These are phyloP conservation scores for Carex kokanica DNA, from an alignment of 176 grass and related monocot species.

Conservation along the genomic window DNA sequence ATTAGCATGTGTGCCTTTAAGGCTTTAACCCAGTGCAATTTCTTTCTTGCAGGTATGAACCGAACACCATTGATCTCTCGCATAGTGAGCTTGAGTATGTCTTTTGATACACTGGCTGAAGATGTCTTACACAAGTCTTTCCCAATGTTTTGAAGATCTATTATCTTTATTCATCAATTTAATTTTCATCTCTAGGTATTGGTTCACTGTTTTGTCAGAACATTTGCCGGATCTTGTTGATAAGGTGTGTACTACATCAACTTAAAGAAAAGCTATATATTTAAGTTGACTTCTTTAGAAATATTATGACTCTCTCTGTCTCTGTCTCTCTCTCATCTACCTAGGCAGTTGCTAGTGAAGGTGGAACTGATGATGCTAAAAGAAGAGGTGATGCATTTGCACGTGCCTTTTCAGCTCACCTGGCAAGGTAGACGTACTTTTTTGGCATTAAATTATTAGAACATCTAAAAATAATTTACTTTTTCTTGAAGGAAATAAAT, in stretches of 20 bases:
- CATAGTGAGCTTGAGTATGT: slow-evolving; percentile 85
- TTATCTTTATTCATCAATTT: slow-evolving; percentile 29
- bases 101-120: slow-evolving; percentile 23
- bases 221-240: slow-evolving; percentile 85
- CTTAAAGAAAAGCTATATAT: not conserved
- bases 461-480: slow-evolving; percentile 7
- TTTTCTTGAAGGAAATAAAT: not conserved
- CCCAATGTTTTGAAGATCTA: not conserved
- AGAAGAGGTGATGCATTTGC: slow-evolving; percentile 94
- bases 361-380: slow-evolving; percentile 94
- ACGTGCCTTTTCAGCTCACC: slow-evolving; percentile 94
- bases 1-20: not conserved
- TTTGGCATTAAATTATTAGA: slow-evolving; percentile 15
- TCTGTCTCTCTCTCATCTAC: slow-evolving; percentile 20
- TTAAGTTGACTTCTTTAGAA: slow-evolving; percentile 3
- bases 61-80: slow-evolving; percentile 93
- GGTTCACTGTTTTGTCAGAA: slow-evolving; percentile 81
- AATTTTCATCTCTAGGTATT: slow-evolving; percentile 61
- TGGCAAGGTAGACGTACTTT: slow-evolving; percentile 62
- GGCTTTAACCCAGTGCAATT: not conserved
- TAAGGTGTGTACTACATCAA: slow-evolving; percentile 59
- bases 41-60: slow-evolving; percentile 81
- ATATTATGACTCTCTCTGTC: not conserved
- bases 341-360: slow-evolving; percentile 98
- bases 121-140: slow-evolving; percentile 11